phyloP scores from a whole-genome alignment of 2,329 filamentous ascomycete genomes.

The Rutstroemia sp. region DNA sequence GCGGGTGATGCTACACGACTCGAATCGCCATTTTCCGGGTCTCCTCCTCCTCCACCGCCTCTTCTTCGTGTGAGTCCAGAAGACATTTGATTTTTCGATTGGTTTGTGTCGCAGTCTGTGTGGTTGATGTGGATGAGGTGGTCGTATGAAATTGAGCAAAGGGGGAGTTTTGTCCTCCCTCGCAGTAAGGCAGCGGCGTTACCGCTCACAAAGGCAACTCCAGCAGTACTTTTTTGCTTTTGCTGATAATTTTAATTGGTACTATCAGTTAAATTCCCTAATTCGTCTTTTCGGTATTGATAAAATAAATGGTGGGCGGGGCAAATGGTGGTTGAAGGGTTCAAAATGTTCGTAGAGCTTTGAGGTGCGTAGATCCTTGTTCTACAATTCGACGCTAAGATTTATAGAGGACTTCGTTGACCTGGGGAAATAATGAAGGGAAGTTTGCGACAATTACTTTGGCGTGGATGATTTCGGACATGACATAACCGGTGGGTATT shows the following conservation, averaged over 20 bases:
- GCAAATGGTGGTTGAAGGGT: slow-evolving; percentile 8
- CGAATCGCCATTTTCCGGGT: slow-evolving; percentile 54
- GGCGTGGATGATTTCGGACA: background rate
- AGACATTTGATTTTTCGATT: slow-evolving; percentile 29
- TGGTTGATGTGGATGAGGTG: slow-evolving; percentile 13
- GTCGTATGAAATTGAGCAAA: slow-evolving; percentile 18
- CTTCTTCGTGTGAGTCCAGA: slow-evolving; percentile 57
- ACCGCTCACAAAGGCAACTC: slow-evolving; percentile 9
- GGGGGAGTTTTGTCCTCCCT: slow-evolving; percentile 14
- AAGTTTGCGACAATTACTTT: background rate
- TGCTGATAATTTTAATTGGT: background rate
- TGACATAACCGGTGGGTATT: background rate
- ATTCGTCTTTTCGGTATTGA: background rate
- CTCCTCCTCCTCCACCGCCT: slow-evolving; percentile 57
- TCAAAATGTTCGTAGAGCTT: slow-evolving; percentile 9
- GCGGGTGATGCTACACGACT: slow-evolving; percentile 60
- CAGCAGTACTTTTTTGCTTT: slow-evolving; percentile 2
- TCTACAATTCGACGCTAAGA: slow-evolving; percentile 10
- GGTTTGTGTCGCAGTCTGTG: slow-evolving; percentile 7
- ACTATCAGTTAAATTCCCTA: background rate
- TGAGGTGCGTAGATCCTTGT: slow-evolving; percentile 5
- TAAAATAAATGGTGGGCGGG: slow-evolving; percentile 8
- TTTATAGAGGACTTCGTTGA: slow-evolving; percentile 8
- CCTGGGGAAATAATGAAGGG: slow-evolving; percentile 5
- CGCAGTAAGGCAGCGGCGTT: slow-evolving; percentile 7